Conservation (phyloP, 805 yeast species). For the Metschnikowia orientalis region DNA sequence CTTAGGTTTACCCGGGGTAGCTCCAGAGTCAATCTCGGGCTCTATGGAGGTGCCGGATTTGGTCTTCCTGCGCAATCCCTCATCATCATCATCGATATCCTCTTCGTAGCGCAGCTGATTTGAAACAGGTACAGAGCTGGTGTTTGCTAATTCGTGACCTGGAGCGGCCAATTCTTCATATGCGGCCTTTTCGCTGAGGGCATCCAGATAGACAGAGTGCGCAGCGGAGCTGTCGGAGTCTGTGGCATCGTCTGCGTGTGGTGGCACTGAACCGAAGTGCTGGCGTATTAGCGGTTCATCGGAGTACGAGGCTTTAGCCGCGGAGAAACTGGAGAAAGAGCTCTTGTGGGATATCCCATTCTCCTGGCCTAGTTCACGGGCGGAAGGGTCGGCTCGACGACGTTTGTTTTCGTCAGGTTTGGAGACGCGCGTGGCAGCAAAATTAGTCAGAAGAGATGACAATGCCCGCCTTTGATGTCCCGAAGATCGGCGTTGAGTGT, state of each 20-base stretch:
- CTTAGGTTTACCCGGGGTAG: too few species aligned
- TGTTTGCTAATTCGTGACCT: too few species aligned
- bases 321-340: slow-evolving; percentile 8
- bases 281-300: slow-evolving; percentile 18
- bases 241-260: slow-evolving; percentile 9
- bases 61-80: too few species aligned
- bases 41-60: too few species aligned
- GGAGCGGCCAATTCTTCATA: too few species aligned
- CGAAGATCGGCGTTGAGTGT: slow-evolving; percentile 10
- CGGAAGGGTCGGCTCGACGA: slow-evolving; percentile 14
- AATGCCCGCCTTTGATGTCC: slow-evolving; percentile 16
- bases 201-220: slow-evolving; percentile 13
- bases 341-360: slow-evolving; percentile 9
- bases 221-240: slow-evolving; percentile 15
- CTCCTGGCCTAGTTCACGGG: slow-evolving; percentile 17
- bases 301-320: slow-evolving; percentile 9
- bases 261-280: slow-evolving; percentile 15
- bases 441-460: slow-evolving; percentile 15
- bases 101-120: too few species aligned
- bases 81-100: too few species aligned
- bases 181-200: slow-evolving; percentile 8
- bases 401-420: slow-evolving; percentile 17
- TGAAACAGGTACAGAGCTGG: too few species aligned
- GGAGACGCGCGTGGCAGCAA: slow-evolving; percentile 16
- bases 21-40: too few species aligned